Evolutionary conservation across 2,329 filamentous ascomycete species (phyloP), one percentile per base, ranked within the genome.

Genomic region (Apiospora rasikravindrae): DNA sequence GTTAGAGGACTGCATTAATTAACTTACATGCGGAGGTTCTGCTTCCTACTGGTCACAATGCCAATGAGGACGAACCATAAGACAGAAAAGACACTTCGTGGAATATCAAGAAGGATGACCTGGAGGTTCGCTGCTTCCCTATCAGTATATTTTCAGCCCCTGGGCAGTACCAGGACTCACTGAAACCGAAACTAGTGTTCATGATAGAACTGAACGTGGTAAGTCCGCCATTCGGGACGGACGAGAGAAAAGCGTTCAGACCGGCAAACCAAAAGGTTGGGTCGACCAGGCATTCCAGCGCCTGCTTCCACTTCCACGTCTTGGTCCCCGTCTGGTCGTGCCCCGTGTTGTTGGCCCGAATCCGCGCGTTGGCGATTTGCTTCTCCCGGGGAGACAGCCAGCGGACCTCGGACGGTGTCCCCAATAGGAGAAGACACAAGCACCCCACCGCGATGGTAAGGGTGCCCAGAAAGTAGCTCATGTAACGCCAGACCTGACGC

Each of bases 231-330:
- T 83, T 83, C 0, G 82, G 81, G 0, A 83, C 78, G 1, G 79
- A 82, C 44, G 74, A 77, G 1, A 83, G 72, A 69, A 83, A 82
- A 0, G 82, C 81, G 61, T 83, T 83, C 67, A 78, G 37, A 5
- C 81, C 81, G 0, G 79, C 79, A 33, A 83, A 82, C 79, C 79
- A 83, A 70, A 83, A 83, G 45, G 78, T 79, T 7, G 81, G 82
- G 57, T 83, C 82, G 7, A 75, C 13, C 1, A 83, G 69, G 70
- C 81, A 83, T 71, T 83, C 82, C 2, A 76, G 72, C 24, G 76
- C 82, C 45, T 83, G 82, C 69, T 80, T 78, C 81, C 81, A 83
- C 71, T 80, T 80, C 81, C 81, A 83, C 10, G 73, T 79, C 74
- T 80, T 83, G 37, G 81, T 76, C 0, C 80, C 81, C 0, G 82